Base-by-base conservation (phyloP, 371 early-diverging fungal genomes). In the Mucor piriformis region DNA sequence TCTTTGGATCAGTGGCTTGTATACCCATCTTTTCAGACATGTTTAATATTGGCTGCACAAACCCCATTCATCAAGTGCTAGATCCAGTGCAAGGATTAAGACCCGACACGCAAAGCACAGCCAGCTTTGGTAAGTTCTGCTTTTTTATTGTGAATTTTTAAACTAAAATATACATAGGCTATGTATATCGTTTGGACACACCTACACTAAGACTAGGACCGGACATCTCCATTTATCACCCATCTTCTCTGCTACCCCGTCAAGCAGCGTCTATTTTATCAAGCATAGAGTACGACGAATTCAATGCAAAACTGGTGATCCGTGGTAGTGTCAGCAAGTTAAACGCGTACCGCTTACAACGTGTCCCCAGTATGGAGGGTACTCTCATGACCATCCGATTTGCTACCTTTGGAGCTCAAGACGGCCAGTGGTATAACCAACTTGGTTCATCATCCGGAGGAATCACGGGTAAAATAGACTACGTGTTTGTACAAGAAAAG, bases 141-240 rank as follows among this genome's bases (percentile, higher is more conserved):
- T 8, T 15, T 6, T 15, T 11, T 32, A 34, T 34, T 13, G 13
- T 4, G 13, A 8, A 1, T 34, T 4, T 37, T 3, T 21, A 12
- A 15, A 37, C 10, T 46, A 21, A n/a, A 1, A 38, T 1, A 24
- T 23, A 16, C 12, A n/a, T 20, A 64, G 65, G 65, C 0, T 59
- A 64, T 21, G 50, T 64, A 2, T 35, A 64, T 15, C 11, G 16
- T n/a, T n/a, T 64, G 8, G 16, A 54, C 15, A 38, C 50, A 12
- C 44, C 65, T 12, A n/a, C n/a, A 12, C n/a, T 50, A 12, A 8
- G 35, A 20, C 6, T 64, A n/a, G 18, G 38, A 6, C n/a, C 59
- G 6, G 65, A 64, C 23, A 54, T 59, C 3, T 15, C 25, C 13
- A 42, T 58, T 11, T 25, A 37, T 20, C 8, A 49, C 34, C 16